These are phyloP conservation scores for Catunica adiposa DNA, from an alignment of 2,329 filamentous ascomycete genomes.

Conservation along the genomic window DNA sequence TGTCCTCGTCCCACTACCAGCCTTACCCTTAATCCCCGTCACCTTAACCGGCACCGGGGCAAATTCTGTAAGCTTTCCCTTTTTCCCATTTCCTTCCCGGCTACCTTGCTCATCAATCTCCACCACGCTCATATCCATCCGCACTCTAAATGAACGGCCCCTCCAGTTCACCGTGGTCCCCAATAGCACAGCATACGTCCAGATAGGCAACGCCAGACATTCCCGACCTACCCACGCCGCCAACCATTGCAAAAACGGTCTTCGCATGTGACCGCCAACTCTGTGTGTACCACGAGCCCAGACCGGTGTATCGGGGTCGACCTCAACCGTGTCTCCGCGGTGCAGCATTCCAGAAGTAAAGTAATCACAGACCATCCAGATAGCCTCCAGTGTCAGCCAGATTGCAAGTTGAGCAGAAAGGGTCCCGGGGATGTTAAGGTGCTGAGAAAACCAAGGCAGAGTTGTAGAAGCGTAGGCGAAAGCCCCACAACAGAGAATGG, in stretches of 20 bases:
- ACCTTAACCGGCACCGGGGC: background rate
- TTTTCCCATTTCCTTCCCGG: background rate
- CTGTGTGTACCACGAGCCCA: conserved; percentile 43
- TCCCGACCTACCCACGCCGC: conserved; percentile 75
- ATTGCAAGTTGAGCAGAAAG: conserved; percentile 49
- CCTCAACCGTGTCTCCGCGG: conserved; percentile 50
- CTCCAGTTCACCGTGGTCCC: conserved; percentile 79
- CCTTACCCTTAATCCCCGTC: background rate
- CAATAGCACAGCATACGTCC: conserved; percentile 78
- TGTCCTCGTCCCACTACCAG: conserved; percentile 11
- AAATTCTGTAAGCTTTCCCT: background rate
- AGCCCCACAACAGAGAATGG: conserved; percentile 66
- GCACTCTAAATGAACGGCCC: conserved; percentile 65
- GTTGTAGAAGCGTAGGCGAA: conserved; percentile 65
- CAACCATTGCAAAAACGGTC: conserved; percentile 55
- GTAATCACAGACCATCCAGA: conserved; percentile 66
- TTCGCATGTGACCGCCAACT: conserved; percentile 26
- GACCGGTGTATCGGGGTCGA: conserved; percentile 54
- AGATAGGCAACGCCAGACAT: conserved; percentile 68
- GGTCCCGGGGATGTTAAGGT: conserved; percentile 39
- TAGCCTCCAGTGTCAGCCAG: conserved; percentile 47
- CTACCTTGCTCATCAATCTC: conserved; percentile 20
- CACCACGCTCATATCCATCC: conserved; percentile 65
- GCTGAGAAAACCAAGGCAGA: conserved; percentile 42
- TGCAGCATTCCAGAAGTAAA: conserved; percentile 59